These are phyloP conservation scores for Hypholoma sublateritium DNA, from an alignment of 768 basidiomycete species.

Conservation along the genomic window DNA sequence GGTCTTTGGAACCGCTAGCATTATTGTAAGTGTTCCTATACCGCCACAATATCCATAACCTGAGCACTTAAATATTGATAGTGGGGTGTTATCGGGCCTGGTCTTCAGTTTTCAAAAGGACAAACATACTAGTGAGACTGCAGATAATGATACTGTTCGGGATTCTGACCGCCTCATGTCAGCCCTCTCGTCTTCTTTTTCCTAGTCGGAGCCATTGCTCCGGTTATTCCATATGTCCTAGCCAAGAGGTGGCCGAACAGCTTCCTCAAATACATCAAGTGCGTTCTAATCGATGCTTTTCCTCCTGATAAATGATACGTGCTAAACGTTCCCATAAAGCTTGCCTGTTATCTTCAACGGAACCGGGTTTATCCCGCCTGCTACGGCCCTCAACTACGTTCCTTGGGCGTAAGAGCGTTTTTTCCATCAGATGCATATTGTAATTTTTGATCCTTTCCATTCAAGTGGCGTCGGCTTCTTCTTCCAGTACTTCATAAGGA, in stretches of 20 bases:
- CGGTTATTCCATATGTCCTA: constrained; percentile 55
- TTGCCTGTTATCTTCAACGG: constrained; percentile 57
- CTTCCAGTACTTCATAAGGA: constrained; percentile 69
- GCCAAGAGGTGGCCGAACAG: constrained; percentile 61
- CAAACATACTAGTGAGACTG: constrained; percentile 52
- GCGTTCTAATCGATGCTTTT: constrained; percentile 5
- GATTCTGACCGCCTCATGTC: neutral
- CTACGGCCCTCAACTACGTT: constrained; percentile 80
- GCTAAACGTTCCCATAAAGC: constrained; percentile 12
- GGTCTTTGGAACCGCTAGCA: constrained; percentile 56
- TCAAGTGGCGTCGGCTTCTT: constrained; percentile 59
- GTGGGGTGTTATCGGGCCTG: constrained; percentile 63
- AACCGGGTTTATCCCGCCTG: constrained; percentile 70
- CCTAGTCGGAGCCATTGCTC: constrained; percentile 63
- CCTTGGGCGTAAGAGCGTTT: constrained; percentile 53
- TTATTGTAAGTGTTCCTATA: constrained; percentile 44
- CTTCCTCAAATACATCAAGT: constrained; percentile 67
- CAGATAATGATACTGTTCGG: neutral
- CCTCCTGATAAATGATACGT: constrained; percentile 9
- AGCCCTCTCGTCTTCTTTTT: constrained; percentile 68
- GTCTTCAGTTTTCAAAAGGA: constrained; percentile 49
- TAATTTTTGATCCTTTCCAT: neutral
- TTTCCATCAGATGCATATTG: neutral
- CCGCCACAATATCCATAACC: neutral
- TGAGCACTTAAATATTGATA: constrained; percentile 9